These are phyloP conservation scores for Phytophthora agathidicida DNA, from an alignment of 352 stramenopile genomes.

Conservation along the genomic window DNA sequence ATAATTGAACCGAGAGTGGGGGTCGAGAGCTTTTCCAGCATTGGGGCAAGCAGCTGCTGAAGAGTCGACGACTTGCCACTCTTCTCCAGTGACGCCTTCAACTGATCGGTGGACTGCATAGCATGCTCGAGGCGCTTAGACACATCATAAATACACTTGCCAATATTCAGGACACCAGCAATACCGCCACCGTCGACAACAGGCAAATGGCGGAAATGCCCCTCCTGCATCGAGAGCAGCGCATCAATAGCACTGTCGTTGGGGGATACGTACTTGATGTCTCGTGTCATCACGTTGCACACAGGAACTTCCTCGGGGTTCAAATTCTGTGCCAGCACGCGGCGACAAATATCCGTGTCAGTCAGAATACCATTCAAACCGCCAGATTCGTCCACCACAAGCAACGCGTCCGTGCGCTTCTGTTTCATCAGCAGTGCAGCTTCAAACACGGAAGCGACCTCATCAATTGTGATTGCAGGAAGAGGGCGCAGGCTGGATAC, in stretches of 20 bases:
- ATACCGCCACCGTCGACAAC: constrained; percentile 92
- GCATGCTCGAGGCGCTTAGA: constrained; percentile 96
- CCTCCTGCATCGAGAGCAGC: constrained; percentile 97
- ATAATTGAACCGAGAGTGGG: constrained; percentile 87
- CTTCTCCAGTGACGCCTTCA: constrained; percentile 85
- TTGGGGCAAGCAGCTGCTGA: constrained; percentile 78
- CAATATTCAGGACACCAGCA: constrained; percentile 97
- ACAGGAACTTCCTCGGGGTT: constrained; percentile 74
- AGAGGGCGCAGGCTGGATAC: constrained; percentile 85
- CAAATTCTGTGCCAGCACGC: constrained; percentile 90
- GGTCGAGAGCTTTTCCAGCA: constrained; percentile 84
- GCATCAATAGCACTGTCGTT: constrained; percentile 96
- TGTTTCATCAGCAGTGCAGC: constrained; percentile 91
- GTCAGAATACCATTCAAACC: constrained; percentile 95
- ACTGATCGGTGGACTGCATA: constrained; percentile 80
- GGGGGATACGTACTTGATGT: constrained; percentile 95
- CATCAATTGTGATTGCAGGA: constrained; percentile 74
- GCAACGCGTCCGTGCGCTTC: constrained; percentile 93
- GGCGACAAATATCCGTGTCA: constrained; percentile 95
- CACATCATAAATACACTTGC: constrained; percentile 98
- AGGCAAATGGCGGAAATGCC: constrained; percentile 96
- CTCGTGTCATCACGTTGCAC: constrained; percentile 93
- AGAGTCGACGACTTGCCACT: constrained; percentile 74
- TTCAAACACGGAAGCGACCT: constrained; percentile 87
- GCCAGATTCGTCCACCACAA: constrained; percentile 89